Conservation (phyloP, 768 basidiomycete species). For the Trametes cubensis region DNA sequence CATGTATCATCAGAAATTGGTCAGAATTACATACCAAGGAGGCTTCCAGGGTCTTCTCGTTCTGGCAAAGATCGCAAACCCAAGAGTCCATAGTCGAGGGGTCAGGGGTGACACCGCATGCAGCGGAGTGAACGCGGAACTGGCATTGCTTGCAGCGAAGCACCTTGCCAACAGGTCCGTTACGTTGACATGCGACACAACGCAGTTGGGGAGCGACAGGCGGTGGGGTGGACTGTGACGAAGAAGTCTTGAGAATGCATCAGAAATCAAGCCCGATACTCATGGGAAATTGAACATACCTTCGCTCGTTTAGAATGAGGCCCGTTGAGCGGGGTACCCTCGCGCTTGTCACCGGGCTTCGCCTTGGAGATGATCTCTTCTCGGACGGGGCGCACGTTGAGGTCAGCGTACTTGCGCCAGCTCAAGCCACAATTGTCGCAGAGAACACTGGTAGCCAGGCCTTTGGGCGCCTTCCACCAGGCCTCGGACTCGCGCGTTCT, state of each 20-base stretch:
- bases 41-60: conserved; percentile 79
- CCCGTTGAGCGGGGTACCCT: conserved; percentile 60
- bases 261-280: neutral
- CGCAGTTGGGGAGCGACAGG: conserved; percentile 61
- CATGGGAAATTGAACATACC: conserved; percentile 35
- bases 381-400: conserved; percentile 72
- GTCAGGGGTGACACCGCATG: conserved; percentile 70
- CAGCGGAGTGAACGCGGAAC: conserved; percentile 76
- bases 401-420: conserved; percentile 93
- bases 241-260: conserved; percentile 37
- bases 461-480: conserved; percentile 95
- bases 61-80: conserved; percentile 87
- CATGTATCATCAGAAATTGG: neutral
- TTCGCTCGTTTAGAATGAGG: conserved; percentile 66
- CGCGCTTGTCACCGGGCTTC: conserved; percentile 50
- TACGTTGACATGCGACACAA: conserved; percentile 75
- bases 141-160: conserved; percentile 81
- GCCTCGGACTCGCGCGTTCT: conserved; percentile 72
- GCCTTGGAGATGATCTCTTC: conserved; percentile 57
- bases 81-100: conserved; percentile 69
- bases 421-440: conserved; percentile 86
- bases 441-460: conserved; percentile 72
- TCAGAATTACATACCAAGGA: conserved; percentile 60
- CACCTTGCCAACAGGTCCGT: conserved; percentile 75
- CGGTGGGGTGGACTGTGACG: conserved; percentile 57